Conservation (phyloP, 1,284 basidiomycete genomes). For the Gymnopus androsaceus region DNA sequence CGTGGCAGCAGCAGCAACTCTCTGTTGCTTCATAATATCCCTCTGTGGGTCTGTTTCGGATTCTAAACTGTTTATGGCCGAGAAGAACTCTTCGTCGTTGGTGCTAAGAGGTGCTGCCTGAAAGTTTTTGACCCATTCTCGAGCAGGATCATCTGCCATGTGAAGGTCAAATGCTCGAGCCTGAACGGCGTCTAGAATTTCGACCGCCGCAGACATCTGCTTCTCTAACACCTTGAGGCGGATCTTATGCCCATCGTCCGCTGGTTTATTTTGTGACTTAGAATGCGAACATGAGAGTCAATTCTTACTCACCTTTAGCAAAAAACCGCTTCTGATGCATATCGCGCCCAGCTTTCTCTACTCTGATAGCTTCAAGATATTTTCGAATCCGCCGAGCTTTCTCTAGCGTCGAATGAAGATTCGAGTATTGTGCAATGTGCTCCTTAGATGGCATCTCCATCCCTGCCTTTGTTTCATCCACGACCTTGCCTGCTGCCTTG, state of each 20-base stretch:
- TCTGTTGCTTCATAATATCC: not conserved
- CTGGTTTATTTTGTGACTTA: constrained; percentile 16
- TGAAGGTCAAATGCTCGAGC: constrained; percentile 25
- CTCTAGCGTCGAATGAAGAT: constrained; percentile 21
- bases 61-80: not conserved
- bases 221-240: constrained; percentile 30
- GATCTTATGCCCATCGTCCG: constrained; percentile 30
- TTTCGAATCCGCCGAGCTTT: constrained; percentile 26
- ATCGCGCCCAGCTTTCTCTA: constrained; percentile 29
- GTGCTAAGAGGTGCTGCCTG: constrained; percentile 7
- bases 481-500: constrained; percentile 31
- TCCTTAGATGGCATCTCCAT: constrained; percentile 21
- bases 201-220: constrained; percentile 28
- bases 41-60: not conserved
- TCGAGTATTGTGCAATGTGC: constrained; percentile 22
- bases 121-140: constrained; percentile 15
- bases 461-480: constrained; percentile 25
- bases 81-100: not conserved
- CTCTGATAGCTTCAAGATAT: constrained; percentile 34
- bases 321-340: constrained; percentile 30
- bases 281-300: no score
- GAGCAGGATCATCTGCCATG: constrained; percentile 14
- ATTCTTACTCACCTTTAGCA: constrained; percentile 25
- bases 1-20: not conserved
- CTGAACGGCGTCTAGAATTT: constrained; percentile 26